These are phyloP conservation scores for Penicillium egyptiacum DNA, from an alignment of 495 filamentous ascomycete genomes.

Conservation along the genomic window DNA sequence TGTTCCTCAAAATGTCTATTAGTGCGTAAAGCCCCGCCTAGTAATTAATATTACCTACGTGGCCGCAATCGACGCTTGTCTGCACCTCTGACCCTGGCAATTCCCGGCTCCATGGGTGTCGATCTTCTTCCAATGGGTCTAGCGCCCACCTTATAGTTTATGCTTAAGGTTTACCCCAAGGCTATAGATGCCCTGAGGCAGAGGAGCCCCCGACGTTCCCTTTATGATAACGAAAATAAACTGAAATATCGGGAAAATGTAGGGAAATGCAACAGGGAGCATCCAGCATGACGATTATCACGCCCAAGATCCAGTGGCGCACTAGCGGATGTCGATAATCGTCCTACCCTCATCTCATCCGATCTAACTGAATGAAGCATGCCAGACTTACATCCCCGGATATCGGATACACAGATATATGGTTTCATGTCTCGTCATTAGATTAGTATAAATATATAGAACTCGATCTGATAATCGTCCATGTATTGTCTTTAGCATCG, in stretches of 20 bases:
- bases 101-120: no score
- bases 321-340: background rate
- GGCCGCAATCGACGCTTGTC: background rate
- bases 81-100: background rate
- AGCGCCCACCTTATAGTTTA: background rate
- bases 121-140: background rate
- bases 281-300: background rate
- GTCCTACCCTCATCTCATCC: background rate
- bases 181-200: background rate
- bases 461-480: slow-evolving; percentile 4
- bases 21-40: background rate
- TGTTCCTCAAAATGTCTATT: background rate
- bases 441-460: slow-evolving; percentile 10
- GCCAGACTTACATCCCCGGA: background rate
- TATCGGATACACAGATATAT: slow-evolving; percentile 7
- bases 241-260: background rate
- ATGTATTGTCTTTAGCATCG: background rate
- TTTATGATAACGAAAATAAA: background rate
- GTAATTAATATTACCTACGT: background rate
- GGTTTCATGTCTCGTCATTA: background rate
- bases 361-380: background rate
- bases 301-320: background rate
- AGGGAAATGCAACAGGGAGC: background rate
- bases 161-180: background rate
- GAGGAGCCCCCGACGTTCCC: background rate